These are phyloP conservation scores for Aspergillus persii DNA, from an alignment of 2,329 filamentous ascomycete species.

Conservation along the genomic window DNA sequence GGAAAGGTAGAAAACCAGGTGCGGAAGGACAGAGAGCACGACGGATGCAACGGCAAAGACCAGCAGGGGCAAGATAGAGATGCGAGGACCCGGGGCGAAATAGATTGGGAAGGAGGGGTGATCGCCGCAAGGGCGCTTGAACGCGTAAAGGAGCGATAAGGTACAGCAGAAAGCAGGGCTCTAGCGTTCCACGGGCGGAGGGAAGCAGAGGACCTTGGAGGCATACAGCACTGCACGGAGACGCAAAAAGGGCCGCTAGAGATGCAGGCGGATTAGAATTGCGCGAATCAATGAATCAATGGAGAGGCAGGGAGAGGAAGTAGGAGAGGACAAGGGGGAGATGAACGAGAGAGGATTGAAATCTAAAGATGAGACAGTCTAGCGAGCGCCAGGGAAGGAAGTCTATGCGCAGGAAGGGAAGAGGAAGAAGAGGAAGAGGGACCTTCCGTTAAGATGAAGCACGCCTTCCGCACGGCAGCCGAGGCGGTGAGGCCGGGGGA, in stretches of 20 bases:
- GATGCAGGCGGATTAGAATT: background rate
- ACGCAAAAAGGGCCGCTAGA: conserved; percentile 3
- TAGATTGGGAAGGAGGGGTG: conserved; percentile 15
- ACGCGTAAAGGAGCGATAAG: conserved; percentile 14
- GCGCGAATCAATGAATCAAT: background rate
- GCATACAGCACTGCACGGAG: conserved; percentile 25
- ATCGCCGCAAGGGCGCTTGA: conserved; percentile 14
- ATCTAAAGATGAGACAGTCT: no score
- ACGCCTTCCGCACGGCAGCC: no score
- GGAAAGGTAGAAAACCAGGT: conserved; percentile 18
- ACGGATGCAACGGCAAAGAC: conserved; percentile 13
- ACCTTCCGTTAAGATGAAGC: no score
- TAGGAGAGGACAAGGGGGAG: background rate
- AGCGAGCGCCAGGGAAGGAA: no score
- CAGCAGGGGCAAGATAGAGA: conserved; percentile 9
- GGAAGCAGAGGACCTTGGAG: conserved; percentile 36
- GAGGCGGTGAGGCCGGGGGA: no score
- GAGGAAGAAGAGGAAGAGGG: no score
- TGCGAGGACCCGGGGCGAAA: conserved; percentile 13
- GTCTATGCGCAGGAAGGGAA: no score
- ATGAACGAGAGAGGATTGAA: background rate
- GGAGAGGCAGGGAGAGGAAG: background rate
- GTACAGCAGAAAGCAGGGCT: background rate
- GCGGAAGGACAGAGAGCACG: conserved; percentile 19
- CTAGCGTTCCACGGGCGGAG: conserved; percentile 18